Evolutionary conservation across 2,329 filamentous ascomycete species (phyloP), one percentile per base, ranked within the genome.

Genomic region (Aspergillus glaucus): DNA sequence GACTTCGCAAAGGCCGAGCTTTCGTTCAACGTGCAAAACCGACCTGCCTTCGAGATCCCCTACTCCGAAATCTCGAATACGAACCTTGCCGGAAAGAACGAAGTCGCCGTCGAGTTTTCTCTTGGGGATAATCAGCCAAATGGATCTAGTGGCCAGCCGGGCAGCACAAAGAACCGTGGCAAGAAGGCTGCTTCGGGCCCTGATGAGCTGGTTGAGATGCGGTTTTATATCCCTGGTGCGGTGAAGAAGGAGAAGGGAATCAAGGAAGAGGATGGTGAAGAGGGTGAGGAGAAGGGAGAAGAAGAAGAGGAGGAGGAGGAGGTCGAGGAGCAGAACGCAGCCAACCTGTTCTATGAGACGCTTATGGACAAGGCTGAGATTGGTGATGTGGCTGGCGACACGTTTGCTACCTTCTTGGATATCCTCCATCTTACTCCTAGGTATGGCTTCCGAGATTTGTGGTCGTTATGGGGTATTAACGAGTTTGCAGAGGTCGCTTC

Each of bases 311-410:
- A 88, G 42, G 87, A 84, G 21, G 84, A 79, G 46, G 83, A 86
- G 56, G 76, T 67, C 14, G 87, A 93, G 66, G 91, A 96, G 73
- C 90, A 95, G 72, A 96, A 94, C 62, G 93, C 93, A 2, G 93
- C 93, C 17, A 93, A 88, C 51, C 77, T 96, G n/a, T 98, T 98
- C 72, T 98, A 98, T 66, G 92, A 98, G 68, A 95, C 89, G 0
- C 79, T 98, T 28, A 95, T 97, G 75, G 91, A 96, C 66, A 97
- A 97, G 79, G 93, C 93, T 26, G 92, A 98, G 74, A 98, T 98
- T 74, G 94, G 93, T 57, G 93, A 98, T 68, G 93, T 95, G 54
- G 93, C 93, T n/a, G 93, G 93, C 57, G 93, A 97, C 72, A 96
- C 93, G 26, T 95, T 93, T 69, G 93, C 93, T 56, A 96, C 92